A percentile compares a stretch with the other conserved stretches of the same genome.
phyloP scores from a whole-genome alignment of 257 asterid species.

The Ligustrum vulgare region DNA sequence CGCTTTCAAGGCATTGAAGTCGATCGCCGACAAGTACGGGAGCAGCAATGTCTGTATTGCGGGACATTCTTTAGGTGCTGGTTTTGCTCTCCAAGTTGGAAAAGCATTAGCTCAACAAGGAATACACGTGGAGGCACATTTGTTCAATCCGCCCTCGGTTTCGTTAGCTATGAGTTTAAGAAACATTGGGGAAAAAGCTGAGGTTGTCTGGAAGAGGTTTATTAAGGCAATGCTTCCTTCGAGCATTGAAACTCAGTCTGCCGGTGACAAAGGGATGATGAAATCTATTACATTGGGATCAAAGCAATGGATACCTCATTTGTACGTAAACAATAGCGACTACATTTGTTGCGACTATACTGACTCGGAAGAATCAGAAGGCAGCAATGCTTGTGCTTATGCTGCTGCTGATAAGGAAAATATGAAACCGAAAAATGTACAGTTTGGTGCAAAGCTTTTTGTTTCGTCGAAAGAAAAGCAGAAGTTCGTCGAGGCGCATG shows the following conservation, averaged over 20 bases:
- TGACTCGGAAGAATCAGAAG: conserved; percentile 48
- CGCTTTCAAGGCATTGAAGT: conserved; percentile 53
- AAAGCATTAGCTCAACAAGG: conserved; percentile 87
- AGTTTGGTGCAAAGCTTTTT: conserved; percentile 70
- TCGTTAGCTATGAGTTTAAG: conserved; percentile 81
- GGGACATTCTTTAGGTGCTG: conserved; percentile 96
- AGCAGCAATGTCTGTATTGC: conserved; percentile 74
- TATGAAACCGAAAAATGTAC: conserved; percentile 34
- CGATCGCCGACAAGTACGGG: conserved; percentile 65
- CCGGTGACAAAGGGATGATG: conserved; percentile 19
- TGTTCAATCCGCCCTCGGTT: conserved; percentile 95
- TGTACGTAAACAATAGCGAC: conserved; percentile 88
- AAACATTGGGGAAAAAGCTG: conserved; percentile 74
- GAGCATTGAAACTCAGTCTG: conserved; percentile 26
- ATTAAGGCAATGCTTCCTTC: conserved; percentile 66
- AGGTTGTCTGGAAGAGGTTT: conserved; percentile 69
- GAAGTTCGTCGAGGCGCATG: conserved; percentile 94
- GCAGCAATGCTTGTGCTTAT: neutral
- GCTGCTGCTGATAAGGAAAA: conserved; percentile 65
- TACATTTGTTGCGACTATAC: conserved; percentile 86
- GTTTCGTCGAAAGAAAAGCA: conserved; percentile 85
- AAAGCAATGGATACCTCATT: conserved; percentile 83
- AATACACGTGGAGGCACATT: conserved; percentile 79
- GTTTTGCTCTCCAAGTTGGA: conserved; percentile 95
- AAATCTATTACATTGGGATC: conserved; percentile 43